Base-by-base conservation (phyloP, 2,329 filamentous ascomycete species). In the Rutstroemia sp. region DNA sequence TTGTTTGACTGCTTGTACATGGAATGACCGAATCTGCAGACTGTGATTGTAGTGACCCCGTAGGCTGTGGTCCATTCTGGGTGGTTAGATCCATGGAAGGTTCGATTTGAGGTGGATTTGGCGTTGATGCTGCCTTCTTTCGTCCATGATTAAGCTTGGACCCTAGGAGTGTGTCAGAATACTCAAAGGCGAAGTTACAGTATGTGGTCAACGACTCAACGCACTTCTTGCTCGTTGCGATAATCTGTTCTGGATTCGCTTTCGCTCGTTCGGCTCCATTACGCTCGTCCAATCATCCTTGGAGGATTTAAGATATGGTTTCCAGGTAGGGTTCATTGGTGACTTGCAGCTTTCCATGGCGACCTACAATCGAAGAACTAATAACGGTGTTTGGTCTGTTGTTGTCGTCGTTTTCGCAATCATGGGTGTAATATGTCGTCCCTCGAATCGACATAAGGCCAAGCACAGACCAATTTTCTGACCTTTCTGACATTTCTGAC, bases 221-320 rank as follows among this genome's bases (percentile, higher is more conserved):
- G 19, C 60, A 62, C 62, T 51, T 59, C 60, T 61, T 60, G 60
- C 60, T 53, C 68, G 56, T 51, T 67, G 65, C 19, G 65, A 65
- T 37, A 67, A 57, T 9, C 60, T 57, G 53, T 67, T 68, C 50
- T 68, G 63, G 23, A 58, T 47, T 30, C 59, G 56, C 53, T 64
- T 65, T 27, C 64, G 61, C 63, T 70, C 64, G 0, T 58, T 57
- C 2, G 63, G 64, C 49, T 66, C 67, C 10, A 63, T 66, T n/a
- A 71, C 62, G 16, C 65, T 65, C 8, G 64, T 68, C 69, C 69
- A 72, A 46, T 72, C 68, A 25, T 72, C 69, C 54, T 60, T 54
- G 5, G 60, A 54, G 2, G 56, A 58, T 25, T 57, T 64, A 38
- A 63, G 42, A 54, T 57, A 60, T 3, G 56, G 54, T 47, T 57